Evolutionary conservation across 768 basidiomycete species (phyloP).

Genomic region (Trametes elegans): DNA sequence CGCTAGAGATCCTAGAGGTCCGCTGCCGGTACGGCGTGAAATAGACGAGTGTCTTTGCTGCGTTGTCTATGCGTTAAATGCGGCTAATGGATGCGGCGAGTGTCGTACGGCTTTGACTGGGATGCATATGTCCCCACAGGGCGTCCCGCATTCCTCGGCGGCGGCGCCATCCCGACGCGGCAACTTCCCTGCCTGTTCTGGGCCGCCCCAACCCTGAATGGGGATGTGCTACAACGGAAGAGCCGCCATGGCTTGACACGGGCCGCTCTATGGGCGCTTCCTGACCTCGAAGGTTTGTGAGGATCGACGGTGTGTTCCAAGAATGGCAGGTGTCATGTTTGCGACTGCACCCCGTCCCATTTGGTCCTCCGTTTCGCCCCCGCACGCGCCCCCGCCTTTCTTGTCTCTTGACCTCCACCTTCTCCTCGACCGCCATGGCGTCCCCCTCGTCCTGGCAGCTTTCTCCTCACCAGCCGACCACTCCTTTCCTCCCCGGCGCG

Average conservation of each 20-base stretch:
- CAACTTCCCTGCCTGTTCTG: background rate
- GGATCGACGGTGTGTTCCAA: slow-evolving; percentile 12
- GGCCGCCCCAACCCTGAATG: slow-evolving; percentile 4
- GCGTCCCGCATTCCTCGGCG: background rate
- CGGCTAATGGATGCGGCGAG: slow-evolving; percentile 9
- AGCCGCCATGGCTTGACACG: slow-evolving; percentile 8
- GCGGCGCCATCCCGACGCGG: background rate
- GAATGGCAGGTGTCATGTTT: slow-evolving; percentile 17
- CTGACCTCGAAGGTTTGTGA: slow-evolving; percentile 4
- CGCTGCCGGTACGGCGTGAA: background rate
- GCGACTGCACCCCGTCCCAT: background rate
- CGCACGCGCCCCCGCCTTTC: background rate
- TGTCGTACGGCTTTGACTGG: slow-evolving; percentile 1
- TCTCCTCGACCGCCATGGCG: background rate
- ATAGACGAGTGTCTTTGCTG: slow-evolving; percentile 5
- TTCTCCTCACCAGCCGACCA: slow-evolving; percentile 26
- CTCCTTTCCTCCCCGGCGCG: slow-evolving; percentile 44
- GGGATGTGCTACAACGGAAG: background rate
- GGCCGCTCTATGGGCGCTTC: slow-evolving; percentile 5
- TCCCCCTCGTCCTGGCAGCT: slow-evolving; percentile 18
- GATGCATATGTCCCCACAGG: slow-evolving; percentile 1
- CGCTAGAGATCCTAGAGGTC: slow-evolving; percentile 3
- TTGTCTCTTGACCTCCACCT: slow-evolving; percentile 6
- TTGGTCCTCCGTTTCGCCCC: background rate
- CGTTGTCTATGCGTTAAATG: slow-evolving; percentile 9